These are phyloP conservation scores for Peziza echinospora DNA, from an alignment of 495 filamentous ascomycete genomes.

Conservation along the genomic window DNA sequence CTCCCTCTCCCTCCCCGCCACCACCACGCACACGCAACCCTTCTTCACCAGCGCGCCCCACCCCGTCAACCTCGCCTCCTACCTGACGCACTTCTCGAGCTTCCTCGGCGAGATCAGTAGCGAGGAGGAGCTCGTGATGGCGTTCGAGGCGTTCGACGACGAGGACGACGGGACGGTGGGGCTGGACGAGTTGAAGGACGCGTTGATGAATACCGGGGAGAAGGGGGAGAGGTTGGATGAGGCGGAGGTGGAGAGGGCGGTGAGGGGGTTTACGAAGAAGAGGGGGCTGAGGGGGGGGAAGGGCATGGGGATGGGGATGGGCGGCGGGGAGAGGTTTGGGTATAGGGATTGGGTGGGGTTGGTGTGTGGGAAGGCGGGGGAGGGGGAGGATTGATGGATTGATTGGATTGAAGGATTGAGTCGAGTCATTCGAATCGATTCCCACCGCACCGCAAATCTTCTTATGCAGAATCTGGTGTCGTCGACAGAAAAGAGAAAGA, in stretches of 20 bases:
- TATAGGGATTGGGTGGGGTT: conserved; percentile 56
- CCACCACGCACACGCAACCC: conserved; percentile 6
- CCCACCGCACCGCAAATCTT: too few relatives aligned
- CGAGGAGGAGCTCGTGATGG: conserved; percentile 54
- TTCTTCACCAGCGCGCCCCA: conserved; percentile 30
- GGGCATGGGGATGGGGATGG: conserved; percentile 24
- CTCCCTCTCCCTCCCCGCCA: conserved; percentile 18
- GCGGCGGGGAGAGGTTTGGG: conserved; percentile 50
- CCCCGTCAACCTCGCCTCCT: conserved; percentile 61
- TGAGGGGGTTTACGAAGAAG: conserved; percentile 65
- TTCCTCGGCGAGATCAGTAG: conserved; percentile 51
- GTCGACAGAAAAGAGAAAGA: too few relatives aligned
- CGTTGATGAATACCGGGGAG: conserved; percentile 55
- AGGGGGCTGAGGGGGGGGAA: conserved; percentile 35
- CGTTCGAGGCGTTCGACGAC: conserved; percentile 86
- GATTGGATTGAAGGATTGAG: not conserved
- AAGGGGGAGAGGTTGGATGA: conserved; percentile 41
- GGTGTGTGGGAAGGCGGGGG: conserved; percentile 28
- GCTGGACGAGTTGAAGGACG: conserved; percentile 56
- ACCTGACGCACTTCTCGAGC: conserved; percentile 53
- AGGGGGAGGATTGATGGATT: conserved; percentile 15
- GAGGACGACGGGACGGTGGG: conserved; percentile 88
- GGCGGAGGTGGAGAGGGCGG: conserved; percentile 57
- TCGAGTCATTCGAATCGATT: too few relatives aligned
- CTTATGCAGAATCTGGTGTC: too few relatives aligned